Conservation (phyloP, 2,329 filamentous ascomycete species). For the Coleophoma cylindrospora region DNA sequence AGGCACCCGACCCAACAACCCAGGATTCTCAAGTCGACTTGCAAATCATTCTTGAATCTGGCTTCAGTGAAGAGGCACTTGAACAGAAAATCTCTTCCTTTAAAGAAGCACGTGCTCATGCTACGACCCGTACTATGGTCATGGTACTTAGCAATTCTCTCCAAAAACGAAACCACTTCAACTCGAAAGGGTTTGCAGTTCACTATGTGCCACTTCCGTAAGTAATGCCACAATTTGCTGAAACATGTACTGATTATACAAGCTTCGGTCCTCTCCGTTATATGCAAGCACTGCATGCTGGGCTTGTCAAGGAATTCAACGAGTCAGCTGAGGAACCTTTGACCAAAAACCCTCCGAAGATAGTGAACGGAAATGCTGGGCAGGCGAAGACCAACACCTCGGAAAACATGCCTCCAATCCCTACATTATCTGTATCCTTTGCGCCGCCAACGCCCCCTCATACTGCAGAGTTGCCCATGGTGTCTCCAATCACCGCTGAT, state of each 20-base stretch:
- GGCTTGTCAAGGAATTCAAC: not conserved
- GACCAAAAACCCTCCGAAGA: no score
- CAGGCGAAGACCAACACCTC: no score
- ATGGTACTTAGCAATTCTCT: slow-evolving; percentile 19
- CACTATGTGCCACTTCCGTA: slow-evolving; percentile 24
- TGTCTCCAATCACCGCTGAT: not conserved
- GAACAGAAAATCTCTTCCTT: slow-evolving; percentile 15
- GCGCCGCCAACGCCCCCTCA: not conserved
- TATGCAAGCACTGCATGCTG: not conserved
- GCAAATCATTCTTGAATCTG: slow-evolving; percentile 21
- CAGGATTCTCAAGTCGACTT: slow-evolving; percentile 14
- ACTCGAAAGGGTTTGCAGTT: slow-evolving; percentile 16
- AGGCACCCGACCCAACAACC: not conserved
- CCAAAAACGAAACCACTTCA: slow-evolving; percentile 12
- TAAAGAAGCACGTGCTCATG: slow-evolving; percentile 3
- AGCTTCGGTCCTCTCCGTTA: not conserved
- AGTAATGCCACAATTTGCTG: no score
- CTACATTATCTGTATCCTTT: no score
- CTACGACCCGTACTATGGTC: slow-evolving; percentile 8
- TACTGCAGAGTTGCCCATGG: not conserved
- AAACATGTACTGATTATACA: slow-evolving; percentile 1
- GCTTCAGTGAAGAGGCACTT: slow-evolving; percentile 13
- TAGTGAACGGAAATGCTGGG: no score
- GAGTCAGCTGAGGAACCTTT: not conserved
- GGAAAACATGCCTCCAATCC: no score